phyloP scores from a whole-genome alignment of 768 basidiomycete genomes.

The Pleurotus giganteus region DNA sequence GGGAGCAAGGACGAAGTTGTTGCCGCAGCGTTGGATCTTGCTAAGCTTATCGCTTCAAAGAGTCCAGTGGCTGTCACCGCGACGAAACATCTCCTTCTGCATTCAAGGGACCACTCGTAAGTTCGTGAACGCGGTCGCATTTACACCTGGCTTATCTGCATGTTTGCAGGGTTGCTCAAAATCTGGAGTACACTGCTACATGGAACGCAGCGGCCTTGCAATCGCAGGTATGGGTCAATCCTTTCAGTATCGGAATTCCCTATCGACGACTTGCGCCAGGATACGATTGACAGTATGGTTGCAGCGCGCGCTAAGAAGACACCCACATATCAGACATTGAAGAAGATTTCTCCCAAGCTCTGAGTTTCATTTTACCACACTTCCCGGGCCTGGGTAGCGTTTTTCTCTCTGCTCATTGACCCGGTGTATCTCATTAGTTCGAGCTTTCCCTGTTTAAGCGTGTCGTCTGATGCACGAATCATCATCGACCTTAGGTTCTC shows the following conservation, averaged over 20 bases:
- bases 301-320: conserved; percentile 29
- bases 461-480: too few relatives aligned
- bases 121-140: conserved; percentile 18
- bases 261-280: conserved; percentile 25
- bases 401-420: too few relatives aligned
- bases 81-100: conserved; percentile 75
- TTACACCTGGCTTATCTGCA: not conserved
- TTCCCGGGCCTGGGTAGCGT: not conserved
- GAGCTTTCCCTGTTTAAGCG: too few relatives aligned
- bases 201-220: conserved; percentile 45
- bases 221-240: conserved; percentile 30
- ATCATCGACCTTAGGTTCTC: too few relatives aligned
- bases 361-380: not conserved
- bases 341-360: conserved; percentile 15
- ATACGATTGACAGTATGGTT: conserved; percentile 33
- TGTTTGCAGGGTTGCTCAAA: conserved; percentile 34
- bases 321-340: conserved; percentile 27
- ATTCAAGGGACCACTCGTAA: conserved; percentile 78
- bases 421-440: too few relatives aligned
- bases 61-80: conserved; percentile 77
- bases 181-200: conserved; percentile 39
- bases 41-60: conserved; percentile 64
- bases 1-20: conserved; percentile 70
- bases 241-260: not conserved
- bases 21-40: conserved; percentile 62